Evolutionary conservation across 352 stramenopile genomes (phyloP).

Genomic region (Pythium brachiatum): DNA sequence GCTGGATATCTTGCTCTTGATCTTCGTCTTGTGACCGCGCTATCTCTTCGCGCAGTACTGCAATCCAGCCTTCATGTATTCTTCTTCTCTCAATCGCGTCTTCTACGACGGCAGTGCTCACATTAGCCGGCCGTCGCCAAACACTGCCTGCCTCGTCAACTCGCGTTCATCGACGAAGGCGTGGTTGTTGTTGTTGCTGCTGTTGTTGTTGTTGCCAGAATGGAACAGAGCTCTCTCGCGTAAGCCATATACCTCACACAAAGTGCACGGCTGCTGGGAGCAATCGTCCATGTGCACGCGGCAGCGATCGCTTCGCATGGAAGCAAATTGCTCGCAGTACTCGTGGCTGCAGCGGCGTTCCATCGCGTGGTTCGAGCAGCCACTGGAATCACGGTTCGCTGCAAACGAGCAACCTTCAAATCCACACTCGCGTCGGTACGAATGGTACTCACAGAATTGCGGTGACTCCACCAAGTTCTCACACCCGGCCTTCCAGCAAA

Average conservation of each 20-base stretch:
- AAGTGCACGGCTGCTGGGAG: slow-evolving; percentile 43
- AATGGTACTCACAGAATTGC: slow-evolving; percentile 60
- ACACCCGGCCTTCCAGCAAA: slow-evolving; percentile 61
- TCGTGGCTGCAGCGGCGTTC: slow-evolving; percentile 50
- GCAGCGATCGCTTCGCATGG: slow-evolving; percentile 30
- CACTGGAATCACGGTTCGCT: slow-evolving; percentile 31
- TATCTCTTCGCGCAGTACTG: background rate
- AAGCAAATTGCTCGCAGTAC: slow-evolving; percentile 63
- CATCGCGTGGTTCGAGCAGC: slow-evolving; percentile 45
- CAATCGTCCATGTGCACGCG: slow-evolving; percentile 52
- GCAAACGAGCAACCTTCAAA: slow-evolving; percentile 54
- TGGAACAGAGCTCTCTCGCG: slow-evolving; percentile 1
- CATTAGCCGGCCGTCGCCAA: slow-evolving; percentile 12
- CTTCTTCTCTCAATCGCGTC: background rate
- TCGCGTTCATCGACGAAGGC: slow-evolving; percentile 23
- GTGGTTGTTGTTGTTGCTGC: slow-evolving; percentile 8
- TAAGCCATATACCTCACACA: slow-evolving; percentile 42
- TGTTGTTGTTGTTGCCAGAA: background rate
- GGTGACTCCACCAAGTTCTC: slow-evolving; percentile 53
- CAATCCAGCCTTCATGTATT: background rate
- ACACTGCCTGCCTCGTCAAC: slow-evolving; percentile 22
- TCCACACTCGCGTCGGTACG: slow-evolving; percentile 47
- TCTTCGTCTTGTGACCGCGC: background rate
- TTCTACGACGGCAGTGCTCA: background rate
- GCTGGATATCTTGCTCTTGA: background rate